A percentile compares a stretch with the other conserved stretches of the same genome.
Conservation (phyloP, 2,329 filamentous ascomycete species). For the Ophiostoma sp. region DNA sequence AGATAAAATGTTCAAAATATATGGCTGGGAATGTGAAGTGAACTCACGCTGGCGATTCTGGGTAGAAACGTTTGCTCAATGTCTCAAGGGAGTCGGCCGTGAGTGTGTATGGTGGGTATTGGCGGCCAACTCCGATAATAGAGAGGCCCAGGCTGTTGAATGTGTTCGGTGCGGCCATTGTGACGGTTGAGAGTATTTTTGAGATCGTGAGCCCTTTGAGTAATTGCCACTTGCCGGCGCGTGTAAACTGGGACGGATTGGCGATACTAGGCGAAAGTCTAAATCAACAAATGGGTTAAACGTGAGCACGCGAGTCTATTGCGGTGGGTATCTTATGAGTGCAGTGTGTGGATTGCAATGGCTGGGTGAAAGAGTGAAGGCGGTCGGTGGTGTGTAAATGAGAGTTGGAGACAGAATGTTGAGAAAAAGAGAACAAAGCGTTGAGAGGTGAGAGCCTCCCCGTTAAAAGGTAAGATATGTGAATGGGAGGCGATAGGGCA, state of each 20-base stretch:
- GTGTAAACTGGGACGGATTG: constrained; percentile 1
- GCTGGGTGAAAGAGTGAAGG: background rate
- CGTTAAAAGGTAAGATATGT: no score
- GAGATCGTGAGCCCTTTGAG: no score
- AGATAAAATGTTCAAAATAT: background rate
- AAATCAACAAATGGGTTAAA: background rate
- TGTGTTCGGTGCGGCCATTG: constrained; percentile 45
- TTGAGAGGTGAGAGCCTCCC: background rate
- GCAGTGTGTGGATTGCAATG: background rate
- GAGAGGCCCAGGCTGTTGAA: constrained; percentile 56
- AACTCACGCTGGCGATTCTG: constrained; percentile 59
- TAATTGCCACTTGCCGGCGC: background rate
- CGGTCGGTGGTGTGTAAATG: background rate
- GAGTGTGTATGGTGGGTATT: constrained; percentile 61
- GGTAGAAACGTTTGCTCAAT: constrained; percentile 58
- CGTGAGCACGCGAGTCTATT: background rate
- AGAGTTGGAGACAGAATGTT: background rate
- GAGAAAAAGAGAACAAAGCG: background rate
- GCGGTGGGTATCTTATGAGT: background rate
- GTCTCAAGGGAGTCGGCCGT: constrained; percentile 52
- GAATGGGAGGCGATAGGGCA: background rate
- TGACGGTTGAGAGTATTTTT: background rate
- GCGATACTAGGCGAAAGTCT: background rate
- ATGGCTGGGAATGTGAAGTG: background rate
- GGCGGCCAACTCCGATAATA: constrained; percentile 58